Base-by-base conservation (phyloP, 192 early-diverging fungal species). In the Podila epicladia region DNA sequence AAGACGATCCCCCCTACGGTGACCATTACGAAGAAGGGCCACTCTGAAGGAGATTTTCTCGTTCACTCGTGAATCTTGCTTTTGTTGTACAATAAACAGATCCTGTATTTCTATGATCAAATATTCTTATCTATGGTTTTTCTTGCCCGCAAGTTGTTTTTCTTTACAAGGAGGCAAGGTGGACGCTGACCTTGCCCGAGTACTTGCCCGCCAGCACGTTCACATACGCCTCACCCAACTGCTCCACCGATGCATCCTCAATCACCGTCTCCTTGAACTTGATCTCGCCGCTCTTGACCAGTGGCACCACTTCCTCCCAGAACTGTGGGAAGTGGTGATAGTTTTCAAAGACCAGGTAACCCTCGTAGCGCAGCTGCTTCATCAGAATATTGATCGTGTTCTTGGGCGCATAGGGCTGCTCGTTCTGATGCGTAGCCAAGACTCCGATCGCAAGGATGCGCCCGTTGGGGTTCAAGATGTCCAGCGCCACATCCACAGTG, bases 401-500 rank as follows among this genome's bases (percentile, higher is more conserved):
- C 29, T 72, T 61, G 50, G 51, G 26, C 41, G 57, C 48, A 15
- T 37, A 50, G 4, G 65, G 65, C 0, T 33, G 32, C 58, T 67
- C 22, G 17, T n/a, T 49, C 12, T 51, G 20, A 26, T 33, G 7
- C 19, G 28, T 22, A 17, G 69, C 37, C 12, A 78, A 20, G 29
- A 17, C 28, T 13, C 75, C 75, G 13, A 78, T 28, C 22, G 64
- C 22, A 8, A 78, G 5, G 28, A 80, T 38, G n/a, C 32, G 76
- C 5, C 76, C 71, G 19, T 50, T 41, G 7, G 32, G n/a, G 48
- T 80, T 80, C 32, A 80, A 66, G 5, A 62, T 9, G 29, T 80
- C 71, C 26, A 80, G 41, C 19, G 62, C 76, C 28, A 80, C 58
- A 29, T 80, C 76, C 5, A 72, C 20, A 5, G 76, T 80, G n/a